Evolutionary conservation across 306 rosid species (phyloP).

Genomic region (Prunus mume): DNA sequence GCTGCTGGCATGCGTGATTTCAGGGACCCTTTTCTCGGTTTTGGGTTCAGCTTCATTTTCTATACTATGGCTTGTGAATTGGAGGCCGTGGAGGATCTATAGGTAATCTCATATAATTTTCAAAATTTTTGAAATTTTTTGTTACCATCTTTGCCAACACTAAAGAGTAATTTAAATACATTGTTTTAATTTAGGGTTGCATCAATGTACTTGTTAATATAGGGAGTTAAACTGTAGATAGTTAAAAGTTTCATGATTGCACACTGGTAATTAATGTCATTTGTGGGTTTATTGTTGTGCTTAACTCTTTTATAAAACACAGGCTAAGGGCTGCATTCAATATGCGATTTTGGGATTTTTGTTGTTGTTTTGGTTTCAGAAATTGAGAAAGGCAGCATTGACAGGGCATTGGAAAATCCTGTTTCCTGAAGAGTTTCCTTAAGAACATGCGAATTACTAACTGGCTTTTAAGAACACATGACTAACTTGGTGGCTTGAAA

Average conservation of each 20-base stretch:
- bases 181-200: background rate
- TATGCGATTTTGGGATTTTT: background rate
- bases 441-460: background rate
- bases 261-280: background rate
- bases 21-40: conserved; percentile 79
- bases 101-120: conserved; percentile 40
- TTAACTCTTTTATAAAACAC: background rate
- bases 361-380: background rate
- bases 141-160: background rate
- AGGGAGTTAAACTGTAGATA: background rate
- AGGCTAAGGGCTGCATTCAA: background rate
- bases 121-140: background rate
- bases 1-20: conserved; percentile 75
- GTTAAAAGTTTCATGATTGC: background rate
- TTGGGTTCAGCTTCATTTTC: conserved; percentile 78
- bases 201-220: background rate
- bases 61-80: conserved; percentile 92
- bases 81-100: conserved; percentile 99
- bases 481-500: background rate
- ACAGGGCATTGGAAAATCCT: background rate
- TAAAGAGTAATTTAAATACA: background rate
- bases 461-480: background rate
- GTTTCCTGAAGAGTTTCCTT: background rate
- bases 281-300: background rate
- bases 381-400: background rate